Percentiles rank a stretch among this genome's conserved stretches.
Evolutionary conservation across 2,329 filamentous ascomycete genomes (phyloP).

Genomic region (Fusarium fracticaudum): DNA sequence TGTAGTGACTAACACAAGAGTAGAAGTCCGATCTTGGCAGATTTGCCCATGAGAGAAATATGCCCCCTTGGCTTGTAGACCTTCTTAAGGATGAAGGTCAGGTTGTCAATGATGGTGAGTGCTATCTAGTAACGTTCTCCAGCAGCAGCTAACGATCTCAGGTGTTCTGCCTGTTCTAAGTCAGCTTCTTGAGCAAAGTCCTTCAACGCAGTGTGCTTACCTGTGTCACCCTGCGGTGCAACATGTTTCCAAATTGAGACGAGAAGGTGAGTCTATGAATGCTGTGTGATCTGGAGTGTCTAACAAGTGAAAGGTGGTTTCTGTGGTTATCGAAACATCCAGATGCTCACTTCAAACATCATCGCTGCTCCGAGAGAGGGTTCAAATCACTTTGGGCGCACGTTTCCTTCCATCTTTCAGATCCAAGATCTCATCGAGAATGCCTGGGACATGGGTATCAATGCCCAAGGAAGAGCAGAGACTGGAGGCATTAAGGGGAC

Average conservation of each 20-base stretch:
- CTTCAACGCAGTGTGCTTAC: slow-evolving; percentile 73
- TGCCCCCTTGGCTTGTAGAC: slow-evolving; percentile 75
- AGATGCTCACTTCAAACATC: slow-evolving; percentile 87
- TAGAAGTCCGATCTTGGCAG: slow-evolving; percentile 73
- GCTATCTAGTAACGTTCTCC: too few species aligned
- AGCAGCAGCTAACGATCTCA: slow-evolving; percentile 34
- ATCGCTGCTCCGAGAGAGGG: slow-evolving; percentile 67
- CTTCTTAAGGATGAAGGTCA: slow-evolving; percentile 70
- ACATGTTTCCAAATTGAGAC: slow-evolving; percentile 84
- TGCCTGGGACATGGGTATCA: slow-evolving; percentile 89
- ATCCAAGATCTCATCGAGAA: slow-evolving; percentile 88
- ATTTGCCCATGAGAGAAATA: slow-evolving; percentile 76
- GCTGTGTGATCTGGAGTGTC: background rate
- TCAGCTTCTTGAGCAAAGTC: slow-evolving; percentile 71
- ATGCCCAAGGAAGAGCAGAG: slow-evolving; percentile 76
- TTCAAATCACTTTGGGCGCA: slow-evolving; percentile 65
- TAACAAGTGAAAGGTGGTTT: slow-evolving; percentile 72
- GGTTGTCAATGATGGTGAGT: slow-evolving; percentile 61
- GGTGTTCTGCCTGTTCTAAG: slow-evolving; percentile 70
- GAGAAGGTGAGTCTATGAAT: slow-evolving; percentile 64
- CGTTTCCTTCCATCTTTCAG: slow-evolving; percentile 78
- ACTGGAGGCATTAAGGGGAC: slow-evolving; percentile 90
- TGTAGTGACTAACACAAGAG: background rate
- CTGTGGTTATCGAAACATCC: slow-evolving; percentile 94
- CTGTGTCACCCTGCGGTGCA: slow-evolving; percentile 79